A percentile compares a stretch with the other conserved stretches of the same genome.
phyloP scores from a whole-genome alignment of 1,284 basidiomycete genomes.

The Acaromyces ingoldii region DNA sequence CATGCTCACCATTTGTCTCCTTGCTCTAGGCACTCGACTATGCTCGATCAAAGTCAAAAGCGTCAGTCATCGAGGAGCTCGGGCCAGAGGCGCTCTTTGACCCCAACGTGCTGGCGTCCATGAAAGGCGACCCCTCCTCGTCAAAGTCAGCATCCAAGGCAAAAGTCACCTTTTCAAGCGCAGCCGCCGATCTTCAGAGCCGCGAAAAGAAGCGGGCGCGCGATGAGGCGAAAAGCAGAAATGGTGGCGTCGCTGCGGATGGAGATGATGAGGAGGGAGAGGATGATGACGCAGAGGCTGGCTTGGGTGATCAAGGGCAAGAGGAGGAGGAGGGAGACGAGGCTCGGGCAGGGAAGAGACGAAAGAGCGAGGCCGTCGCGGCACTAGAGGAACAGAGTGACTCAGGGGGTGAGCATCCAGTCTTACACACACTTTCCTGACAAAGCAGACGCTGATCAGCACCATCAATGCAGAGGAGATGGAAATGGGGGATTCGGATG shows the following conservation, averaged over 20 bases:
- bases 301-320: too few relatives aligned
- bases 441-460: too few relatives aligned
- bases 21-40: conserved; percentile 29
- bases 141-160: conserved; percentile 6
- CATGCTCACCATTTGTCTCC: conserved; percentile 73
- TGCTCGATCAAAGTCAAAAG: conserved; percentile 50
- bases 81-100: conserved; percentile 39
- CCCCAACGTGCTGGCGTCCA: conserved; percentile 14
- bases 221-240: too few relatives aligned
- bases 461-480: too few relatives aligned
- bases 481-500: conserved; percentile 66
- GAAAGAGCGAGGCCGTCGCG: too few relatives aligned
- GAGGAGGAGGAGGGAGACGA: too few relatives aligned
- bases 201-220: conserved; percentile 62
- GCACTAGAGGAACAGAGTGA: too few relatives aligned
- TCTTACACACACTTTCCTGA: too few relatives aligned
- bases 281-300: conserved; percentile 58
- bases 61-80: conserved; percentile 39
- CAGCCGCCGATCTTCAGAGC: conserved; percentile 61
- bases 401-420: too few relatives aligned
- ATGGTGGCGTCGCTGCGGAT: too few relatives aligned
- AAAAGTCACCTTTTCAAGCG: conserved; percentile 53
- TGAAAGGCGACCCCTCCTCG: too few relatives aligned
- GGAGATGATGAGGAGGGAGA: conserved; percentile 57
- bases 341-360: too few relatives aligned